These are phyloP conservation scores for Euphorbia celastroides DNA, from an alignment of 441 rosid species.

Conservation along the genomic window DNA sequence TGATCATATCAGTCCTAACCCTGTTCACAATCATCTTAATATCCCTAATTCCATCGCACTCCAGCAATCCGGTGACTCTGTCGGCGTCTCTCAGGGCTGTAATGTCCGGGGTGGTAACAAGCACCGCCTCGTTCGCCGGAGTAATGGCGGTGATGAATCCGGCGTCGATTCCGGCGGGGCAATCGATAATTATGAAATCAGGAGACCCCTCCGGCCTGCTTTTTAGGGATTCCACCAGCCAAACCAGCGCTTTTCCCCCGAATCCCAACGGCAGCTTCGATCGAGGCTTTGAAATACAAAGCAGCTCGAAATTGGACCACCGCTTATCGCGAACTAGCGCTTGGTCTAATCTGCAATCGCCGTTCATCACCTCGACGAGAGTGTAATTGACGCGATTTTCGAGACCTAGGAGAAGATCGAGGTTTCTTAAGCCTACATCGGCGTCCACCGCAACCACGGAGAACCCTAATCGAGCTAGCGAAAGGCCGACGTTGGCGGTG, in stretches of 20 bases:
- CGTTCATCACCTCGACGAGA: slow-evolving; percentile 79
- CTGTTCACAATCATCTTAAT: slow-evolving; percentile 91
- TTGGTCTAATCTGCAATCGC: slow-evolving; percentile 89
- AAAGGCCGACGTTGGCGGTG: slow-evolving; percentile 88
- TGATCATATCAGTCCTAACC: slow-evolving; percentile 94
- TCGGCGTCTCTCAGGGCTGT: slow-evolving; percentile 86
- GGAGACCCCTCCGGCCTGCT: slow-evolving; percentile 64
- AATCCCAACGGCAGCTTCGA: slow-evolving; percentile 83
- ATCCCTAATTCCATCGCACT: slow-evolving; percentile 88
- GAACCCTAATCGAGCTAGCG: slow-evolving; percentile 86
- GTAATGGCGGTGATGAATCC: slow-evolving; percentile 94
- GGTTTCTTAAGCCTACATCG: slow-evolving; percentile 88
- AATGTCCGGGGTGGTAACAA: slow-evolving; percentile 86
- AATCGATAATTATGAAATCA: slow-evolving; percentile 77
- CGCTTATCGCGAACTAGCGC: slow-evolving; percentile 85
- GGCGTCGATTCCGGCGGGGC: slow-evolving; percentile 93
- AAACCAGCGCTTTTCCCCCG: slow-evolving; percentile 80
- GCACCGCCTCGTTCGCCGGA: slow-evolving; percentile 83
- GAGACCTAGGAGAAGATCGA: slow-evolving; percentile 86
- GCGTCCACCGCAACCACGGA: slow-evolving; percentile 86
- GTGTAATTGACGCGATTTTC: slow-evolving; percentile 94
- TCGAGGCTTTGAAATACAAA: slow-evolving; percentile 85
- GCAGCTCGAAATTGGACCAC: slow-evolving; percentile 89
- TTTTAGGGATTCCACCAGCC: slow-evolving; percentile 83
- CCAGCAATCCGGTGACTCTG: slow-evolving; percentile 75